Conservation (phyloP, 305 asterid genomes). For the Salvia sclarea region DNA sequence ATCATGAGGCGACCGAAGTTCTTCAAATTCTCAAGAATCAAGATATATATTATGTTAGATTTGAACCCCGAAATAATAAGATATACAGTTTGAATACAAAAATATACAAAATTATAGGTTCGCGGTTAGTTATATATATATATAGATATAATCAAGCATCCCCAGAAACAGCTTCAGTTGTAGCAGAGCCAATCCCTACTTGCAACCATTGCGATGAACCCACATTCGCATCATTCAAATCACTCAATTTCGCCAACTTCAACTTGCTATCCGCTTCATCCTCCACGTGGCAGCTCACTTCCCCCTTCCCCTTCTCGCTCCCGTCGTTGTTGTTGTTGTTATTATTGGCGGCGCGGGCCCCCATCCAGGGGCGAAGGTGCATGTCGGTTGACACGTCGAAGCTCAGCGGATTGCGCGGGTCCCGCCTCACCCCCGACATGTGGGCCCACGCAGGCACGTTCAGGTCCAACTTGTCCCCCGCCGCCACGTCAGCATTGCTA, state of each 20-base stretch:
- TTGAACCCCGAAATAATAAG: slow-evolving; percentile 9
- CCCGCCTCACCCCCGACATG: slow-evolving; percentile 45
- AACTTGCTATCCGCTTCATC: slow-evolving; percentile 66
- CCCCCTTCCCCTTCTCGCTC: neutral
- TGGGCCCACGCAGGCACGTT: slow-evolving; percentile 61
- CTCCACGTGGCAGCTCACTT: slow-evolving; percentile 25
- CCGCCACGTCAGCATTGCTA: slow-evolving; percentile 23
- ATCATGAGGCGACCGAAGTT: neutral
- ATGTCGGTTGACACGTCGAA: slow-evolving; percentile 53
- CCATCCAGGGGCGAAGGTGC: slow-evolving; percentile 45
- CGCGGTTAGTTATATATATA: neutral
- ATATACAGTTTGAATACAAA: slow-evolving; percentile 26
- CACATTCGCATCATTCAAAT: slow-evolving; percentile 49
- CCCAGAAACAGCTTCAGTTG: slow-evolving; percentile 28
- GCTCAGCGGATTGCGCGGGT: slow-evolving; percentile 56
- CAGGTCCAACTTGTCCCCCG: slow-evolving; percentile 47
- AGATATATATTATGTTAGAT: slow-evolving; percentile 4
- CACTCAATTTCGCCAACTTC: slow-evolving; percentile 65
- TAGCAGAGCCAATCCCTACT: slow-evolving; percentile 69
- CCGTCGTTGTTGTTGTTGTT: neutral
- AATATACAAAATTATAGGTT: slow-evolving; percentile 12
- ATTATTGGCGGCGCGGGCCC: neutral
- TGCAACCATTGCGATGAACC: slow-evolving; percentile 71
- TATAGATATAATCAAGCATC: slow-evolving; percentile 19
- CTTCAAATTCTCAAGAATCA: neutral